Conservation (phyloP, 169 alveolate species). For the Amoebophrya sp. region DNA sequence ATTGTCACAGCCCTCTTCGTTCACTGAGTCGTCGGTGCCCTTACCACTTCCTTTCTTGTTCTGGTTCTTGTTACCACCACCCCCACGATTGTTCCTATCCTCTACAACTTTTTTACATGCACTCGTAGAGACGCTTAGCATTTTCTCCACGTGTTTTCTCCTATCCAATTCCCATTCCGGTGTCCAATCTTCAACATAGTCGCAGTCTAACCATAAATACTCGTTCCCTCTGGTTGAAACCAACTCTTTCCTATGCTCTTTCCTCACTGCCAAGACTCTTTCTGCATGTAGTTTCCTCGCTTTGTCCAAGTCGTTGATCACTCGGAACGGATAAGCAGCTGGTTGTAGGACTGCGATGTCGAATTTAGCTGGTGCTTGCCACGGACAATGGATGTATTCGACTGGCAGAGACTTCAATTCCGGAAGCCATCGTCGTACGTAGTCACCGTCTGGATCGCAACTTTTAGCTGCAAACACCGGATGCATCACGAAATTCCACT, state of each 20-base stretch:
- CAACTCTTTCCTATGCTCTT: background rate
- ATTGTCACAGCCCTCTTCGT: too few species aligned
- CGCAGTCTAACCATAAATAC: background rate
- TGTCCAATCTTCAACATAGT: background rate
- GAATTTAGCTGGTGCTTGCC: slow-evolving; percentile 50
- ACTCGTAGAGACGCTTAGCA: too few species aligned
- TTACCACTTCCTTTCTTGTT: too few species aligned
- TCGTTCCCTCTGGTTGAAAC: background rate
- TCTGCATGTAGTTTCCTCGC: background rate
- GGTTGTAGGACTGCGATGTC: background rate
- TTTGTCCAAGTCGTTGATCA: background rate
- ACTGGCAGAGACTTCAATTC: slow-evolving; percentile 49
- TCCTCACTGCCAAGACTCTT: background rate
- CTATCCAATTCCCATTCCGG: background rate
- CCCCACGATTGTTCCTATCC: background rate
- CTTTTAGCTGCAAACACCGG: slow-evolving; percentile 26
- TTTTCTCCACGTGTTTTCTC: background rate
- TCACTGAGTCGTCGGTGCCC: too few species aligned
- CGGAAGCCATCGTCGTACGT: slow-evolving; percentile 51
- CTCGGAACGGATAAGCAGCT: background rate
- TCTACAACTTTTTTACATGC: too few species aligned
- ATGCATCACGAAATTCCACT: slow-evolving; percentile 30
- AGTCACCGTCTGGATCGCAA: slow-evolving; percentile 49
- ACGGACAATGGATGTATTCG: slow-evolving; percentile 54
- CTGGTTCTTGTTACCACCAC: too few species aligned